Evolutionary conservation across 148 eudicot species (phyloP), one percentile per base, ranked within the genome.

Genomic region (Cornus suecica): DNA sequence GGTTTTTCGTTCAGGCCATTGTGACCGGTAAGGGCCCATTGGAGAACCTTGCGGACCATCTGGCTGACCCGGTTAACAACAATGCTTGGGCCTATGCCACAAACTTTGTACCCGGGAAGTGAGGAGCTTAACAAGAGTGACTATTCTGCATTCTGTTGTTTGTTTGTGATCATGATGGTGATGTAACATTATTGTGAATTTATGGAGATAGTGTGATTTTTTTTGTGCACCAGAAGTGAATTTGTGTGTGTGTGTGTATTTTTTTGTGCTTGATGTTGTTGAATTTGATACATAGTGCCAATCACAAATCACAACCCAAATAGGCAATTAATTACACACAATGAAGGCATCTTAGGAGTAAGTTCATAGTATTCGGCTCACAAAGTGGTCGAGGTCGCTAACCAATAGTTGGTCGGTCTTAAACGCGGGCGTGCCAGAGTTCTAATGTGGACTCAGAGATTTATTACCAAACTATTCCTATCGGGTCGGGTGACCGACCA

Each of bases 21-120:
- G 84, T 82, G 18, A 82, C 84, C 8, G 84, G 84, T 74, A 82
- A 82, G 81, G 84, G 84, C 5, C 84, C 84, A 34, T 69, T 82
- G 75, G 84, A 82, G 78, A 82, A 82, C 73, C 68, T 82, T 22
- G 84, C 84, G 32, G 84, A 82, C 72, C 84, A 82, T 67, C 78
- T 82, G 28, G 81, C 84, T 1, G 84, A 82, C 76, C 84, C 84
- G 1, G 84, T 82, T 15, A 78, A 78, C 84, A 82, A 82, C 84
- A 82, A 82, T 22, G 84, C 84, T 6, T 82, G 84, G 84, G 70
- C 84, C 23, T 82, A 58, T 42, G 84, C 84, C 48, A 82, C 84
- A 4, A 82, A 82, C 78, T 82, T 82, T 58, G 84, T 74, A 20
- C 84, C 84, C 65, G 84, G 84, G 74, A 82, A 82, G 72, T 82